Conservation (phyloP, 768 basidiomycete species). For the Filobasidium floriforme region DNA sequence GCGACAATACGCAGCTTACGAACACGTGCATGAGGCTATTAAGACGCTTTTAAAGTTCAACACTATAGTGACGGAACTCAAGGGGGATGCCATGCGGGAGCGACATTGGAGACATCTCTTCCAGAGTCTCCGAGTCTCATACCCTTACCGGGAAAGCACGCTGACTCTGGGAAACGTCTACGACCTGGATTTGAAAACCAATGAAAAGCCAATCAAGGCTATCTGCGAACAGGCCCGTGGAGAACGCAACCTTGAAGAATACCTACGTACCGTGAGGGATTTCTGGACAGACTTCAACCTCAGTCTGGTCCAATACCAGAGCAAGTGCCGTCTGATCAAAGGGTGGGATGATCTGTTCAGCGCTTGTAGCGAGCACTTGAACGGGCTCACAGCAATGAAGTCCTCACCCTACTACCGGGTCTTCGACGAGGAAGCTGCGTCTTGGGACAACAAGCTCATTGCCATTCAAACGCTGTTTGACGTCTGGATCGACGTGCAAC, state of each 20-base stretch:
- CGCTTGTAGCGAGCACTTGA: slow-evolving; percentile 94
- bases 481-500: slow-evolving; percentile 98
- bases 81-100: slow-evolving; percentile 94
- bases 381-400: slow-evolving; percentile 94
- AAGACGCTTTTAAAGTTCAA: slow-evolving; percentile 83
- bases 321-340: slow-evolving; percentile 90
- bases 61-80: slow-evolving; percentile 79
- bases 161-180: slow-evolving; percentile 96
- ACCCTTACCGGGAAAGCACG: slow-evolving; percentile 68
- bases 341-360: slow-evolving; percentile 96
- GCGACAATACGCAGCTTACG: slow-evolving; percentile 98
- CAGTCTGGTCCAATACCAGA: slow-evolving; percentile 96
- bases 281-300: slow-evolving; percentile 92
- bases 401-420: slow-evolving; percentile 92
- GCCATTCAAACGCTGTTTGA: slow-evolving; percentile 95
- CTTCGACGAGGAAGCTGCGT: slow-evolving; percentile 55
- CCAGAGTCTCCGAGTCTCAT: slow-evolving; percentile 70
- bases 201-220: slow-evolving; percentile 83
- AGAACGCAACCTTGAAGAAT: slow-evolving; percentile 89
- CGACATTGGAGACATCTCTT: slow-evolving; percentile 97
- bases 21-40: slow-evolving; percentile 89
- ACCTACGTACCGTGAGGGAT: slow-evolving; percentile 92
- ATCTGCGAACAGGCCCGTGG: slow-evolving; percentile 96
- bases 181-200: slow-evolving; percentile 89
- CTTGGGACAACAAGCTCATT: slow-evolving; percentile 96